Evolutionary conservation across 805 yeast genomes (phyloP).

Genomic region (Candida insectorum): DNA sequence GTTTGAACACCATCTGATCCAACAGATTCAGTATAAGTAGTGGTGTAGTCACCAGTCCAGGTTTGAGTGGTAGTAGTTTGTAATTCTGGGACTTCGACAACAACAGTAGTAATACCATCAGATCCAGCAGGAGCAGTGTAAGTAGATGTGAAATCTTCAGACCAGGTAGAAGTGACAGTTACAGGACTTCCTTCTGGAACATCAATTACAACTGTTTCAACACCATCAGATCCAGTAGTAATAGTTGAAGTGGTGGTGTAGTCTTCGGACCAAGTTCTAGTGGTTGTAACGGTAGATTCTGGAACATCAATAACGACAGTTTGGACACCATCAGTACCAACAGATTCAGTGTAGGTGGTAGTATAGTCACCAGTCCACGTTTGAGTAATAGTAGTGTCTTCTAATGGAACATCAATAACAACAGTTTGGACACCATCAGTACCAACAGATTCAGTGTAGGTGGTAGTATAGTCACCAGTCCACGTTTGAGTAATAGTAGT

Average conservation of each 20-base stretch:
- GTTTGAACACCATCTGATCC: slow-evolving; percentile 13
- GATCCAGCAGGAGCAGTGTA: too few species aligned
- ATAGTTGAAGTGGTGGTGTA: slow-evolving; percentile 8
- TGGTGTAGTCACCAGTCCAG: neutral
- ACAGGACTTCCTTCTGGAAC: too few species aligned
- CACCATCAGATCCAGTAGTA: slow-evolving; percentile 10
- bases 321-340: slow-evolving; percentile 11
- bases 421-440: too few species aligned
- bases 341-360: too few species aligned
- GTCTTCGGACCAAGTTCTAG: slow-evolving; percentile 6
- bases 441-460: too few species aligned
- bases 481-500: too few species aligned
- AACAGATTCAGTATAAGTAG: slow-evolving; percentile 2
- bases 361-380: neutral
- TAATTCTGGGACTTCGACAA: too few species aligned
- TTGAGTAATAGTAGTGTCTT: too few species aligned
- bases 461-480: too few species aligned
- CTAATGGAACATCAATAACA: slow-evolving; percentile 13
- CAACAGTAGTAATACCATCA: neutral
- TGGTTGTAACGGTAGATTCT: neutral
- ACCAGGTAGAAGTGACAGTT: neutral
- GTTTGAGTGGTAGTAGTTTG: neutral
- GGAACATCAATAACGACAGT: too few species aligned
- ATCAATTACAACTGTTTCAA: slow-evolving; percentile 10
- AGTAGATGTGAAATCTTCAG: too few species aligned